A percentile compares a stretch with the other conserved stretches of the same genome.
phyloP scores from a whole-genome alignment of 1,139 yeast genomes.

The Groenewaldozyma sp. region DNA sequence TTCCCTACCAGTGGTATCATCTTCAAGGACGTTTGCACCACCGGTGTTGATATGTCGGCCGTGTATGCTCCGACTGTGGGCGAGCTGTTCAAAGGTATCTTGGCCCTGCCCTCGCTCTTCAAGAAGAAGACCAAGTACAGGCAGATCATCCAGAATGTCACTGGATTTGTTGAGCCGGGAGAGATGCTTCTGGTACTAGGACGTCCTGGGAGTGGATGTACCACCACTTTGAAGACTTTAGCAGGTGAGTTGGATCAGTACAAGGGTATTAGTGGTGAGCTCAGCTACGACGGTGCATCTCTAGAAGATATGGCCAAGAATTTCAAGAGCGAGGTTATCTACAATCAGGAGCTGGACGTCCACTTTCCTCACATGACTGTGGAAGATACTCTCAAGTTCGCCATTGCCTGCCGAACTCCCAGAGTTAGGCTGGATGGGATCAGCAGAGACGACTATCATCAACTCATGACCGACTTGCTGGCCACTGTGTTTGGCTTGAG shows the following conservation, averaged over 20 bases:
- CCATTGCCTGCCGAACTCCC: constrained; percentile 55
- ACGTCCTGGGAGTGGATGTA: constrained; percentile 61
- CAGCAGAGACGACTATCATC: constrained; percentile 40
- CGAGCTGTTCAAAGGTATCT: constrained; percentile 33
- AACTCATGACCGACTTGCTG: constrained; percentile 41
- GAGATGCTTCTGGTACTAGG: constrained; percentile 56
- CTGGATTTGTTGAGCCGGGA: constrained; percentile 44
- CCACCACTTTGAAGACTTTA: constrained; percentile 46
- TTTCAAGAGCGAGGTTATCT: constrained; percentile 45
- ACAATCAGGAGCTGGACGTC: constrained; percentile 50
- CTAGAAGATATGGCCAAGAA: constrained; percentile 41
- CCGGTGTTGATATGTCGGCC: constrained; percentile 45
- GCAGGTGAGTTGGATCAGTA: constrained; percentile 43
- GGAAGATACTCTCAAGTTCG: constrained; percentile 52
- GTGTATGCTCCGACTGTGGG: constrained; percentile 43
- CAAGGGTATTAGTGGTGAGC: constrained; percentile 35
- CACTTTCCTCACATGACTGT: constrained; percentile 61
- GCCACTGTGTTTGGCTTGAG: constrained; percentile 51
- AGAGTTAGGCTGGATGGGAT: constrained; percentile 41
- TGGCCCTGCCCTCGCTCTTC: constrained; percentile 24
- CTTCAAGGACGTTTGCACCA: constrained; percentile 38
- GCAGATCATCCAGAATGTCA: constrained; percentile 35
- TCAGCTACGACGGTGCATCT: constrained; percentile 43
- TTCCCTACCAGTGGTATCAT: constrained; percentile 43
- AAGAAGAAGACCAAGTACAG: constrained; percentile 17